Evolutionary conservation across 306 rosid genomes (phyloP), one percentile per base, ranked within the genome.

Genomic region (Prunus mira): DNA sequence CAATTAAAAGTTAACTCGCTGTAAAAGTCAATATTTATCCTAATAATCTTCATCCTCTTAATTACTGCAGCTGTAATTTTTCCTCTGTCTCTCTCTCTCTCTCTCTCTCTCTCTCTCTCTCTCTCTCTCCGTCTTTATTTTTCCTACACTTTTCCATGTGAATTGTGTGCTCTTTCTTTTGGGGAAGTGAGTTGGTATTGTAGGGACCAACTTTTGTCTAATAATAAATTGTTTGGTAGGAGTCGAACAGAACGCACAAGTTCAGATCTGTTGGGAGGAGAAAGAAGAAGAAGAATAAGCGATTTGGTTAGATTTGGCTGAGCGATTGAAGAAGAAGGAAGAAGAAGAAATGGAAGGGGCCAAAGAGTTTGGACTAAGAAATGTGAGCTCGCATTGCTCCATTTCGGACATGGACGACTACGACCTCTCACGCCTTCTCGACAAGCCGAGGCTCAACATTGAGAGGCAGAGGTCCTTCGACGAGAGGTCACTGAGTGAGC

Each of bases 401-500:
- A 93, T 93, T 60, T 69, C 92, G 47, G 97, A 93, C 68, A 87
- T 90, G 86, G 97, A 90, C 66, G 97, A 89, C 83, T 90, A 50
- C 22, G 96, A 93, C 78, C 90, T 92, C 79, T 67, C 89, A 0
- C 87, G 91, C 54, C 91, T 93, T 76, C 89, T 90, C 19, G 92
- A 88, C 79, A 88, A 80, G 87, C 97, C 96, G 0, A 84, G 80
- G 85, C 77, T 90, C 82, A 90, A 89, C 85, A 89, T 90, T 30
- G 93, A 93, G 86, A 87, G 97, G 83, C 88, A 93, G 85, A 86
- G 92, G 76, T 93, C 97, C 6, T 93, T 93, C 51, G 97, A 93
- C n/a, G 97, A 93, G 92, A 86, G 97, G 84, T 93, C 97, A 27
- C 87, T 93, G 10, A 93, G 97, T 47, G 97, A 93, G 87, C 82